These are phyloP conservation scores for Hyaloperonospora arabidopsidis DNA, from an alignment of 352 stramenopile genomes.

Conservation along the genomic window DNA sequence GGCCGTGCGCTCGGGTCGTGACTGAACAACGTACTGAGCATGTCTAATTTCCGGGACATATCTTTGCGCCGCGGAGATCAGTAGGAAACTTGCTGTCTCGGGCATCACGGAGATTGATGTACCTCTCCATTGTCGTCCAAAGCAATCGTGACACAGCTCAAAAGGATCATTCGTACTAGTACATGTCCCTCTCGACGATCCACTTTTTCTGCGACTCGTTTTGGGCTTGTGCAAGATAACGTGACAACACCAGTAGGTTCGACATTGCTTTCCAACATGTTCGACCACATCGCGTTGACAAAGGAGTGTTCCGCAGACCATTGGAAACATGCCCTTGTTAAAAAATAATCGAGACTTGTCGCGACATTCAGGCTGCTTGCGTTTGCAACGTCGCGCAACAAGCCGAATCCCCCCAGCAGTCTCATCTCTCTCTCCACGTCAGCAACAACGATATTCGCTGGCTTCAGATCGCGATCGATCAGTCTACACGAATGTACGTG, in stretches of 20 bases:
- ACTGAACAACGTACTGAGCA: constrained; percentile 55
- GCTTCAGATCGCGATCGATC: constrained; percentile 88
- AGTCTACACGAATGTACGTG: constrained; percentile 85
- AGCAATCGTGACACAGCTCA: constrained; percentile 84
- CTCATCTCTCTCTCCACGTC: constrained; percentile 85
- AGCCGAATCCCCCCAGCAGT: constrained; percentile 86
- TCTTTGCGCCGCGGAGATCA: constrained; percentile 39
- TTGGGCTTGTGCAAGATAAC: constrained; percentile 84
- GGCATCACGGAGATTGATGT: constrained; percentile 66
- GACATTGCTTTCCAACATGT: constrained; percentile 68
- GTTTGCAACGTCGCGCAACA: constrained; percentile 78
- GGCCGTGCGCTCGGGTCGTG: constrained; percentile 48
- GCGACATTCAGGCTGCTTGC: constrained; percentile 58
- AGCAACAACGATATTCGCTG: constrained; percentile 87
- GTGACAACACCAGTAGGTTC: constrained; percentile 83
- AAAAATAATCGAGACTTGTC: constrained; percentile 88
- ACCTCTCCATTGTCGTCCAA: constrained; percentile 87
- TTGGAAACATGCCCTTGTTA: constrained; percentile 19
- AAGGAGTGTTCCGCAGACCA: constrained; percentile 28
- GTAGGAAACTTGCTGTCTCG: constrained; percentile 61
- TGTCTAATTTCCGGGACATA: constrained; percentile 64
- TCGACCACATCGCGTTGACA: constrained; percentile 56
- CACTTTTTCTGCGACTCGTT: constrained; percentile 89
- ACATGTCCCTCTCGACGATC: constrained; percentile 87
- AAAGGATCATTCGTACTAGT: constrained; percentile 89